Conservation (phyloP, 2,329 filamentous ascomycete species). For the Colletotrichum tropicicola region DNA sequence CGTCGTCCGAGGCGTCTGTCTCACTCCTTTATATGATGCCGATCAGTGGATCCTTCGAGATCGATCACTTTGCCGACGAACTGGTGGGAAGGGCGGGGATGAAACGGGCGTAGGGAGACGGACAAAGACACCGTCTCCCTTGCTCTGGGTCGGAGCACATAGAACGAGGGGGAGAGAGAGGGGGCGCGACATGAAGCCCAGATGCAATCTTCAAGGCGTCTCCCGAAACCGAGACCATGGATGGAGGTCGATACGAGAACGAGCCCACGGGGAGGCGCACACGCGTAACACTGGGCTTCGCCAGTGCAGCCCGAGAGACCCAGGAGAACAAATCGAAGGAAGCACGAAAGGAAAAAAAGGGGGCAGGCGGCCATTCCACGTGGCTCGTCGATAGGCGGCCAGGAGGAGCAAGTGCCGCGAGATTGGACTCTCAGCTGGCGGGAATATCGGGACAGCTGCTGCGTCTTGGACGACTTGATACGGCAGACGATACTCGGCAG, state of each 20-base stretch:
- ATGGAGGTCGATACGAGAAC: too few species aligned
- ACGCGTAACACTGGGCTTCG: too few species aligned
- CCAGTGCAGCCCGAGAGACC: too few species aligned
- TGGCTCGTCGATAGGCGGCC: neutral
- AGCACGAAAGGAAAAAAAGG: neutral
- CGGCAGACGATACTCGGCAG: too few species aligned
- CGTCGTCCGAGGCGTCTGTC: neutral
- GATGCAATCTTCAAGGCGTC: too few species aligned
- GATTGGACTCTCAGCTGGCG: constrained; percentile 5
- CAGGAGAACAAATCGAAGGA: neutral
- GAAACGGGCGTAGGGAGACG: neutral
- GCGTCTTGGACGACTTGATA: too few species aligned
- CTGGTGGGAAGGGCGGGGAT: neutral
- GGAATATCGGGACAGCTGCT: too few species aligned
- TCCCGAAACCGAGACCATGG: too few species aligned
- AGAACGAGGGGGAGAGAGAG: neutral
- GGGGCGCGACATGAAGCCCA: too few species aligned
- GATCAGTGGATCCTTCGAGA: neutral
- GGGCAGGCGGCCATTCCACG: neutral
- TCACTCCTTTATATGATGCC: constrained; percentile 2
- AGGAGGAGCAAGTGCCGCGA: neutral
- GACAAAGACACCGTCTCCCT: neutral
- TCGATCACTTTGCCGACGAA: neutral
- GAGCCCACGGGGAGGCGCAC: too few species aligned
- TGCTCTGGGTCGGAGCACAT: neutral